Conservation (phyloP, 179 eudicot species). For the Monotropa hypopitys region DNA sequence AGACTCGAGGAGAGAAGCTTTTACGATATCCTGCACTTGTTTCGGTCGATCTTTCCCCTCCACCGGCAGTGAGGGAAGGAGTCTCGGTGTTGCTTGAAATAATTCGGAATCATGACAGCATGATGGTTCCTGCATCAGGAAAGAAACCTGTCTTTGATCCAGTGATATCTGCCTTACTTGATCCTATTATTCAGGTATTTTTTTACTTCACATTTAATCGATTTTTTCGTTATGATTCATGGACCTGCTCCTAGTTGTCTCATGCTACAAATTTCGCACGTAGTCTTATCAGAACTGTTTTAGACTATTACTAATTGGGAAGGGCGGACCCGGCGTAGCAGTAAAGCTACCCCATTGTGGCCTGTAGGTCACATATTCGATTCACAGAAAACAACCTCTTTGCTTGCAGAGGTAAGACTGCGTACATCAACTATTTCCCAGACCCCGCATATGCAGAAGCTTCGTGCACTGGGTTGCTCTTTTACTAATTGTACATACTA, state of each 20-base stretch:
- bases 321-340: too few species aligned
- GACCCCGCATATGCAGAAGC: too few species aligned
- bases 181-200: slow-evolving; percentile 86
- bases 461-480: too few species aligned
- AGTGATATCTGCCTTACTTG: slow-evolving; percentile 82
- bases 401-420: too few species aligned
- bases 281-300: neutral
- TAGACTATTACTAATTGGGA: neutral
- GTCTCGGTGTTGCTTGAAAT: slow-evolving; percentile 81
- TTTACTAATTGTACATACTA: neutral
- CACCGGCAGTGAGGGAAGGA: slow-evolving; percentile 85
- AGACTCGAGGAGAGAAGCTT: slow-evolving; percentile 90
- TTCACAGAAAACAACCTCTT: too few species aligned
- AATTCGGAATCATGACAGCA: slow-evolving; percentile 70
- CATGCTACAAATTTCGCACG: neutral
- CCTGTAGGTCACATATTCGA: too few species aligned
- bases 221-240: neutral
- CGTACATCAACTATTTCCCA: too few species aligned
- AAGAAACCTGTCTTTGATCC: slow-evolving; percentile 69
- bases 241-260: slow-evolving; percentile 2
- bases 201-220: slow-evolving; percentile 3
- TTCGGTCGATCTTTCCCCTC: slow-evolving; percentile 89
- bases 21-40: slow-evolving; percentile 87
- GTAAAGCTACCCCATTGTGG: too few species aligned
- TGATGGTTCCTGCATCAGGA: slow-evolving; percentile 84